Evolutionary conservation across 352 stramenopile species (phyloP), one percentile per base, ranked within the genome.

Genomic region (Phytophthora multivora): DNA sequence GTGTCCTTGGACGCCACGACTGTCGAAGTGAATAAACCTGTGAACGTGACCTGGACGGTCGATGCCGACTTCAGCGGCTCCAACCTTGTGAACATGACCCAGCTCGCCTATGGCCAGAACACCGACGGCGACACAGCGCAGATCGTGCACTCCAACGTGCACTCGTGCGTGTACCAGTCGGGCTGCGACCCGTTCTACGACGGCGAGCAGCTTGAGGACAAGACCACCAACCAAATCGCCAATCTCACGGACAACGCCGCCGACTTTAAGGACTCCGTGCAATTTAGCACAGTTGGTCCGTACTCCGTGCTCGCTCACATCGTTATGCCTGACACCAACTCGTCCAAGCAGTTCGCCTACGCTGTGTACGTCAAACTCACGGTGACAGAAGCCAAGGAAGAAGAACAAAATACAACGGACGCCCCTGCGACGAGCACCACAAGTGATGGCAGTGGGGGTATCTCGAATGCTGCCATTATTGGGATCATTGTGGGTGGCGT

Each of bases 111-210:
- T 56, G 75, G 66, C 0, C 36, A 59, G 11, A 71, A 85, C 50
- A 19, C 51, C 10, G 67, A 30, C n/a, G 75, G 78, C 7, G 49
- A 51, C 19, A 60, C 59, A n/a, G 73, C 75, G 28, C 78, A 88
- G 54, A 88, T 88, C 50, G 75, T 88, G 53, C 78, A 88, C 71
- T 88, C 78, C 15, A 88, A 88, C 43, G 58, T 88, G 35, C 78
- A 88, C 65, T 84, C 78, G 31, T 88, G 78, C 59, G 58, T 73
- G 26, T 83, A 67, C 26, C 71, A 66, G 51, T 75, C 75, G 5
- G 71, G 71, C 30, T 88, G 78, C 49, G 76, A 88, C 58, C 78
- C 78, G 50, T 88, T 88, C 52, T 64, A 59, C 46, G 71, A 88
- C 46, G 78, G 78, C 30, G 18, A 74, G 26, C 50, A 80, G 56